Conservation (phyloP, 2,329 filamentous ascomycete species). For the Fusarium humuli region DNA sequence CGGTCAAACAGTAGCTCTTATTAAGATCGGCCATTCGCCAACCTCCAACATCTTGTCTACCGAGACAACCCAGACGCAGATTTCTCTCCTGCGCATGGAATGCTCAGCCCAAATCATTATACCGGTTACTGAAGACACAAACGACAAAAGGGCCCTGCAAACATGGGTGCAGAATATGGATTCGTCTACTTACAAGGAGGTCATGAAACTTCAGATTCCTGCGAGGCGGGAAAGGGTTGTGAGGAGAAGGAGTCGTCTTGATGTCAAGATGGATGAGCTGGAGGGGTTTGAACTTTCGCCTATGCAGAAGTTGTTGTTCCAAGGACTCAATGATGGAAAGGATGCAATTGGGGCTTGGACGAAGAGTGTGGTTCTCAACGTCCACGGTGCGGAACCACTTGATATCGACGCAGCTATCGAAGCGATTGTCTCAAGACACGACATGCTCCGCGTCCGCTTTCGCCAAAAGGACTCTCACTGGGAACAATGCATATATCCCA, state of each 20-base stretch:
- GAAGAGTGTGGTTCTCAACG: constrained; percentile 61
- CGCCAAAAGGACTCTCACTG: constrained; percentile 54
- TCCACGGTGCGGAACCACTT: constrained; percentile 56
- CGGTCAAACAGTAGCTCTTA: constrained; percentile 60
- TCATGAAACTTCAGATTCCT: constrained; percentile 59
- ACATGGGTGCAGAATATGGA: constrained; percentile 67
- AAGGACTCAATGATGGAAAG: no score
- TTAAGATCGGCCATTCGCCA: constrained; percentile 51
- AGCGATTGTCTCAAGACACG: constrained; percentile 61
- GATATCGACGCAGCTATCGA: constrained; percentile 62
- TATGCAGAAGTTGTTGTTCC: constrained; percentile 66
- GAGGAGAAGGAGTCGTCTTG: constrained; percentile 23
- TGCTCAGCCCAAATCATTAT: constrained; percentile 60
- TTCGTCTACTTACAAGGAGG: constrained; percentile 58
- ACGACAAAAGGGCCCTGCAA: constrained; percentile 59
- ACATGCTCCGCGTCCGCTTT: constrained; percentile 64
- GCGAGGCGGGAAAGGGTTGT: constrained; percentile 48
- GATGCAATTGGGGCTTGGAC: constrained; percentile 56
- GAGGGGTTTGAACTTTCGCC: constrained; percentile 61
- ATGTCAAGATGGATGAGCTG: constrained; percentile 44
- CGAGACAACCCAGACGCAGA: constrained; percentile 49
- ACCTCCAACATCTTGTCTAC: background rate
- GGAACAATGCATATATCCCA: constrained; percentile 59
- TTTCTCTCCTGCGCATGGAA: constrained; percentile 57
- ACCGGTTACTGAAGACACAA: constrained; percentile 53